A percentile compares a stretch with the other conserved stretches of the same genome.
Conservation (phyloP, 805 yeast species). For the Candida broadrunensis region DNA sequence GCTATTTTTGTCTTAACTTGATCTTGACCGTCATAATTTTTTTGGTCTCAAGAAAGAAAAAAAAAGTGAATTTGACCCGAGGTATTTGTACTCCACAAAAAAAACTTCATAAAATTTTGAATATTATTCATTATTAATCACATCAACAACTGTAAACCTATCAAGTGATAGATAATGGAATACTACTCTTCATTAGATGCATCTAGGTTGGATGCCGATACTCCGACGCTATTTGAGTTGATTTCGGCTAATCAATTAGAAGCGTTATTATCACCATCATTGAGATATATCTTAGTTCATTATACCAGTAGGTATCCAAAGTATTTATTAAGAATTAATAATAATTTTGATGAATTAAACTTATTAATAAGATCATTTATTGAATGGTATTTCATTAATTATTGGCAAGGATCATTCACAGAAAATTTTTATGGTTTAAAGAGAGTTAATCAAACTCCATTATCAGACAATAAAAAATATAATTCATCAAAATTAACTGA, state of each 20-base stretch:
- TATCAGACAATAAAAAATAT: constrained; percentile 22
- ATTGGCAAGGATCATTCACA: constrained; percentile 83
- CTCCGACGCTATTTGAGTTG: constrained; percentile 88
- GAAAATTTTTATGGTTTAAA: constrained; percentile 92
- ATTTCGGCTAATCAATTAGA: constrained; percentile 80
- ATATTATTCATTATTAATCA: too few relatives aligned
- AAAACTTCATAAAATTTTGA: too few relatives aligned
- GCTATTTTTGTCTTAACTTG: too few relatives aligned
- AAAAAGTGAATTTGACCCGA: too few relatives aligned
- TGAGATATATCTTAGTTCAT: constrained; percentile 75
- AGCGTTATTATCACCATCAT: constrained; percentile 73
- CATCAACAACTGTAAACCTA: too few relatives aligned
- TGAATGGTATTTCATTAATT: constrained; percentile 66
- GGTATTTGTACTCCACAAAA: too few relatives aligned
- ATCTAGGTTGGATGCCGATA: constrained; percentile 64
- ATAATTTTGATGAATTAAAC: constrained; percentile 76
- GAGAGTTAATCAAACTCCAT: constrained; percentile 44
- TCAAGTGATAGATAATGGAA: too few relatives aligned
- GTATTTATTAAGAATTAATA: constrained; percentile 56
- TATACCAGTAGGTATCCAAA: constrained; percentile 79
- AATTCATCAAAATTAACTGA: constrained; percentile 32
- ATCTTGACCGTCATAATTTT: too few relatives aligned
- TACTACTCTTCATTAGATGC: constrained; percentile 79
- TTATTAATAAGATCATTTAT: constrained; percentile 56
- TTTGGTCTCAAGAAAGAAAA: too few relatives aligned